These are phyloP conservation scores for Stemphylium beticola DNA, from an alignment of 2,329 filamentous ascomycete species.

Conservation along the genomic window DNA sequence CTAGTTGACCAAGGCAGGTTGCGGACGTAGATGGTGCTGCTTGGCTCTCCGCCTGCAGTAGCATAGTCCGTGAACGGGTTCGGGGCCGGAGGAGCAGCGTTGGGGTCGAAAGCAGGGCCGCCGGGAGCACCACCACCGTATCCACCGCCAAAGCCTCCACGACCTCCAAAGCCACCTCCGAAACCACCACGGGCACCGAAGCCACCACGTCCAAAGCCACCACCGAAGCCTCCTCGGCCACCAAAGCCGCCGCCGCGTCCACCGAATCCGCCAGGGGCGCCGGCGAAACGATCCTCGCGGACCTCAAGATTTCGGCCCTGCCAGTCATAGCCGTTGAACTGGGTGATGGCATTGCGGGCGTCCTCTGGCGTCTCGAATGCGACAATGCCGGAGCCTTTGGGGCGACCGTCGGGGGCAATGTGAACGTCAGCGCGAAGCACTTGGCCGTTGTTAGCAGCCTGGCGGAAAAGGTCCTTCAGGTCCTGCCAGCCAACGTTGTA, in stretches of 20 bases:
- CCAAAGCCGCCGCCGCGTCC: constrained; percentile 48
- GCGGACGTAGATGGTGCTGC: constrained; percentile 89
- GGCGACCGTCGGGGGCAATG: constrained; percentile 85
- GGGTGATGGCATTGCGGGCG: constrained; percentile 91
- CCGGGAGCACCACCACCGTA: constrained; percentile 49
- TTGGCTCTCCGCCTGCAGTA: constrained; percentile 82
- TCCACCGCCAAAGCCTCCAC: constrained; percentile 46
- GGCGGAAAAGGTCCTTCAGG: constrained; percentile 96
- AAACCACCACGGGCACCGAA: constrained; percentile 46
- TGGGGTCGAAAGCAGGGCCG: constrained; percentile 55
- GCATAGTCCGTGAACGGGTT: constrained; percentile 96
- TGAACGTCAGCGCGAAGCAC: constrained; percentile 97
- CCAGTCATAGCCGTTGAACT: constrained; percentile 99
- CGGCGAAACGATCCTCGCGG: constrained; percentile 92
- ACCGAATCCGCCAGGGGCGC: constrained; percentile 53
- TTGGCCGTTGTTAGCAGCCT: constrained; percentile 63
- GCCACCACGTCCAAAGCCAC: constrained; percentile 58
- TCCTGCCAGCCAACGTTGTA: constrained; percentile 99
- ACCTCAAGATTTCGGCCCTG: constrained; percentile 93
- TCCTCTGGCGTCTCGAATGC: constrained; percentile 95
- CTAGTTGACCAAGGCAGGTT: constrained; percentile 99
- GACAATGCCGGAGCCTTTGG: constrained; percentile 96
- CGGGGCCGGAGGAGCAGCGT: constrained; percentile 63
- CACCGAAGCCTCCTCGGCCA: constrained; percentile 53
- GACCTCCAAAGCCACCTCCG: constrained; percentile 46